Base-by-base conservation (phyloP, 345 rosid genomes). In the Excoecaria cochinchinensis region DNA sequence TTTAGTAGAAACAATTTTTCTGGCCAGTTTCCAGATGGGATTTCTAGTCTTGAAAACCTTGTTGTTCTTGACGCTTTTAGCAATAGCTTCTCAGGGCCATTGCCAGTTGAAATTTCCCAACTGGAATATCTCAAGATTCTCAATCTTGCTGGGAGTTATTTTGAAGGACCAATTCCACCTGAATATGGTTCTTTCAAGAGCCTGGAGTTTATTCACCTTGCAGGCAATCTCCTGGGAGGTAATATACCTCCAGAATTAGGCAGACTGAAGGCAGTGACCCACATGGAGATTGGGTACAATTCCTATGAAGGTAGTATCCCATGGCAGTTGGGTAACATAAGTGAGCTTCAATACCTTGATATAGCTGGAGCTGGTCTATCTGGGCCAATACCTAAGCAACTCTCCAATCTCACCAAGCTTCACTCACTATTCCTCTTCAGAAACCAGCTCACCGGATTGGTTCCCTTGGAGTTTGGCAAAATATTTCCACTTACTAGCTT, bases 231-330 rank as follows among this genome's bases (percentile, higher is more conserved):
- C 42, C 89, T 95, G 46, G 62, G 76, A 58, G 99, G 94, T 0
- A 46, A 78, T 6, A 86, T 95, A 78, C 97, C 97, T 8, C 81
- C 86, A 13, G 94, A 91, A 74, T 81, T 92, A 14, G 97, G 99
- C 46, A 81, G 78, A 58, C 86, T 92, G 67, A 84, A 82, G 42
- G 88, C 91, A 0, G 76, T 92, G 74, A 85, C 85, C 52, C 99
- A 92, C 72, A 90, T 95, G 94, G 99, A 95, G 90, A 95, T 95
- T 82, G 97, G 97, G 36, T 95, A 95, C 74, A 95, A 95, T 77
- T 80, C 87, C 36, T 95, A 91, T 61, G 76, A 88, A 46, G 95
- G 99, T 63, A 79, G 76, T 44, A 89, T 95, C 78, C 97, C 99
- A 39, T 84, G 89, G 92, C 86, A 92, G 64, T 19, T 92, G 24